Evolutionary conservation across 2,329 filamentous ascomycete species (phyloP), one percentile per base, ranked within the genome.

Genomic region (Diaporthe vaccinii): DNA sequence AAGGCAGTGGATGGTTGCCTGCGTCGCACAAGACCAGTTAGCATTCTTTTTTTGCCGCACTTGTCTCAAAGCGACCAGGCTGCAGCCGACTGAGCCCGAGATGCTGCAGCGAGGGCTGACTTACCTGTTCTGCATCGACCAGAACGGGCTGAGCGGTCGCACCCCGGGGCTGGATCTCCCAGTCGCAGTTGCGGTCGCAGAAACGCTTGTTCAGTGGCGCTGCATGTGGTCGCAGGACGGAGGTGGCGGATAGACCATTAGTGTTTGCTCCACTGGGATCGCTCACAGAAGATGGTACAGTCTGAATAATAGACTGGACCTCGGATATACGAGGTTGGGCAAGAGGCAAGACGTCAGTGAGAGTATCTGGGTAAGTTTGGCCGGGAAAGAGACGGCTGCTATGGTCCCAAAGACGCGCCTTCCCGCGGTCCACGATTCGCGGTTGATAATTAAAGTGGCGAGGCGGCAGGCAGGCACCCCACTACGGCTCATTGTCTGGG

Each of bases 11-110:
- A 22, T 22, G 31, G 46, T 31, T 53, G 49, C 65, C 65, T 69
- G 49, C 49, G 65, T 69, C 34, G 49, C 65, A 69, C 65, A 69
- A 69, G 65, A 51, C 34, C 22, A 25, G 49, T 69, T 55, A 69
- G 65, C 65, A 69, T 41, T 68, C 22, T 39, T 55, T 46, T 34
- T 65, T 55, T 53, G 65, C 65, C n/a, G 65, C 65, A 69, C 65
- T 31, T 69, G 65, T 69, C 65, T 55, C 34, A 69, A 69, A 69
- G n/a, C 65, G 34, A 69, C 7, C 65, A 69, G 65, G 65, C 65
- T 69, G 34, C 65, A 69, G 65, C 65, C 34, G 49, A 22, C 6
- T 69, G 65, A 55, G 49, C 49, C 65, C 65, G 65, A 46, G n/a
- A 14, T 20, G 65, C 7, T 55, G 46, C 65, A 55, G 46, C 14